Conservation (phyloP, 129 eudicot genomes). For the Flaveria ramosissima region DNA sequence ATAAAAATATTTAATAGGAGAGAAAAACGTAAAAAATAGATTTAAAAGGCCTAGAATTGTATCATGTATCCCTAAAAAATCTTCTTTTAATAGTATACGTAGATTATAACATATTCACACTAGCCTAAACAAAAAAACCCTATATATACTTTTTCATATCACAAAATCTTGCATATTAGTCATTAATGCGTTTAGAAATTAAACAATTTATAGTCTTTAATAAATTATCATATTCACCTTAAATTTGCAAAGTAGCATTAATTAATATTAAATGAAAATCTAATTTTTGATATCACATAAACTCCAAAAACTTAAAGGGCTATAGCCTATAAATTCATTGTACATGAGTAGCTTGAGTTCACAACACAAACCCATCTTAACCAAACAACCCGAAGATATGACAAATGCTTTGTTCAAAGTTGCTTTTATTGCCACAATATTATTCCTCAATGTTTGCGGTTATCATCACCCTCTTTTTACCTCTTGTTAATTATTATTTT, state of each 20-base stretch:
- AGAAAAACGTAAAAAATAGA: too few species aligned
- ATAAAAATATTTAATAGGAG: too few species aligned
- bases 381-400: neutral
- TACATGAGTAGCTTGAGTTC: neutral
- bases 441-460: neutral
- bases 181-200: too few species aligned
- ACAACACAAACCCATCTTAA: slow-evolving; percentile 4
- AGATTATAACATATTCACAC: too few species aligned
- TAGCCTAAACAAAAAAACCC: too few species aligned
- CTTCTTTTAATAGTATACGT: too few species aligned
- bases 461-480: neutral
- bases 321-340: slow-evolving; percentile 7
- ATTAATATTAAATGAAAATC: too few species aligned
- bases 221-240: neutral
- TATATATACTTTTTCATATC: too few species aligned
- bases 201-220: neutral
- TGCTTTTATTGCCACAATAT: neutral
- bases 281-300: neutral
- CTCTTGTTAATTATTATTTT: too few species aligned
- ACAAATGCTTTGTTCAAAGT: neutral
- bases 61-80: too few species aligned
- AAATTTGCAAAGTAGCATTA: neutral
- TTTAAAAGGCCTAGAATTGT: too few species aligned
- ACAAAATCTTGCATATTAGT: too few species aligned
- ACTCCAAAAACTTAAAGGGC: neutral